Percentiles rank a stretch among this genome's conserved stretches.
phyloP scores from a whole-genome alignment of 495 filamentous ascomycete species.

The Collariella sp. region DNA sequence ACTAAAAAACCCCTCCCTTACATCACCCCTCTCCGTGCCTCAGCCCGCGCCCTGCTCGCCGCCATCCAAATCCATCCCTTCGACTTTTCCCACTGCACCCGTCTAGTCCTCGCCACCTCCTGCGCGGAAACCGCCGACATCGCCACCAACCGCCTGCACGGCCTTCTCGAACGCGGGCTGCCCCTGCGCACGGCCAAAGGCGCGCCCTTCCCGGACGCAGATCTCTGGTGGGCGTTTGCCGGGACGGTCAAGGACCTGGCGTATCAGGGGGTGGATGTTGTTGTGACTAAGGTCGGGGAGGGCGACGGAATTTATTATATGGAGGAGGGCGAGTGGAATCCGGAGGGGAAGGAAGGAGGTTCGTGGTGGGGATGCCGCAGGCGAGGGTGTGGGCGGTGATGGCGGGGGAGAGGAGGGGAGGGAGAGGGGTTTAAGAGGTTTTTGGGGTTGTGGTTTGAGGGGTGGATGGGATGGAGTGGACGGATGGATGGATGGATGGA shows the following conservation, averaged over 20 bases:
- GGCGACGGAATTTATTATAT: too few species aligned
- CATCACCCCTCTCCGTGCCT: neutral
- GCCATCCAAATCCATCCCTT: neutral
- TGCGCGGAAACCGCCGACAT: neutral
- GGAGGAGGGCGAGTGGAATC: too few species aligned
- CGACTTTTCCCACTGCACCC: neutral
- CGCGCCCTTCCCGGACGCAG: neutral
- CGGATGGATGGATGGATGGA: too few species aligned
- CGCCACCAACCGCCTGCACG: neutral
- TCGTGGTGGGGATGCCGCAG: too few species aligned
- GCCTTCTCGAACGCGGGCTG: neutral
- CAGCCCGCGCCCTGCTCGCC: neutral
- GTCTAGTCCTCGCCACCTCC: neutral
- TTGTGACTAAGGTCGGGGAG: neutral
- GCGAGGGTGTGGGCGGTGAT: too few species aligned
- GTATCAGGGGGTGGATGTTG: neutral
- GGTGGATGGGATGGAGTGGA: too few species aligned
- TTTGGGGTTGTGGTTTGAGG: neutral
- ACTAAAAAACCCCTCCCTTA: too few species aligned
- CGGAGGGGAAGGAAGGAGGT: too few species aligned
- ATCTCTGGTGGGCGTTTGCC: neutral
- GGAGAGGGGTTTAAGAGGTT: neutral
- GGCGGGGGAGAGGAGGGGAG: too few species aligned
- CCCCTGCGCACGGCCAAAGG: neutral
- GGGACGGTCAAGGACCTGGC: neutral